Base-by-base conservation (phyloP, 805 yeast species). In the Metschnikowia aberdeeniae region DNA sequence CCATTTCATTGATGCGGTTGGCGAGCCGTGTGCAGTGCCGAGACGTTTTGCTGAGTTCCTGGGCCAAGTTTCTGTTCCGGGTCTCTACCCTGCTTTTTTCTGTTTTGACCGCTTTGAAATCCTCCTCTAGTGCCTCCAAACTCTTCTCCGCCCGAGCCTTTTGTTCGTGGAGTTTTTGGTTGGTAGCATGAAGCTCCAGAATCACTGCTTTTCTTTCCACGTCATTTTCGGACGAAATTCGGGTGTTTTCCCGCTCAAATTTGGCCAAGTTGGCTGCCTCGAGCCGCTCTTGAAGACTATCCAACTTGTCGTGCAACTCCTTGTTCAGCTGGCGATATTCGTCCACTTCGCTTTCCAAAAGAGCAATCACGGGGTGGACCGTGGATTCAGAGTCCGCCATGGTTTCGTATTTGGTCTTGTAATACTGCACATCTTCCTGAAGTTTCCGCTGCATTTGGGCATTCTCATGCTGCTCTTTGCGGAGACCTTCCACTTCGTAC, bases 401-500 rank as follows among this genome's bases (percentile, higher is more conserved):
- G 28, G 55, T 36, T 42, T 66, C 56, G 45, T 62, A 40, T 53
- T 63, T 52, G 44, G 60, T 60, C 49, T 68, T 64, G 49, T 63
- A 63, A 26, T 58, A 54, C n/a, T 58, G 59, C 13, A 65, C 46
- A 46, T 75, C 73, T 29, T 58, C 52, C 40, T 68, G 67, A 44
- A 66, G 58, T 24, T 64, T 70, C 6, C 61, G 63, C 46, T 63
- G 66, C 34, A 67, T 36, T 17, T 62, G 62, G 11, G 66, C 68
- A 34, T 67, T 58, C 24, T 77, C 81, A 19, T 61, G 53, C 43
- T 64, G 64, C 17, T 70, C 47, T 19, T 65, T 49, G 29, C 67
- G 66, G 30, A 71, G 56, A 40, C 68, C 63, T 9, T 76, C 78
- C 44, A 67, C 63, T 5, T 59, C 60, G 4, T 66, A 49, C 44